These are phyloP conservation scores for Colletotrichum tofieldiae DNA, from an alignment of 2,329 filamentous ascomycete species.

Conservation along the genomic window DNA sequence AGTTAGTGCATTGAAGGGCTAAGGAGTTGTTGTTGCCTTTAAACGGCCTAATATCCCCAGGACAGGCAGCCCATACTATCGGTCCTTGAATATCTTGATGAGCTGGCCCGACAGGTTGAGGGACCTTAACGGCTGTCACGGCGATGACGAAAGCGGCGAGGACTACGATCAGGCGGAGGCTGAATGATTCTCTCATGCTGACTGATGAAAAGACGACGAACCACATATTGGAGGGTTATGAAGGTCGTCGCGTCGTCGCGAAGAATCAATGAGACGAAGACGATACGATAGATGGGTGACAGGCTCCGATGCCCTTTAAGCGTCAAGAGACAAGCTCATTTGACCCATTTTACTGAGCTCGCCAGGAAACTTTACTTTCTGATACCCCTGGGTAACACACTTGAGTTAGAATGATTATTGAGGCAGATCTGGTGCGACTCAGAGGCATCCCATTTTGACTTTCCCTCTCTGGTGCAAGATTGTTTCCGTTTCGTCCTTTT, in stretches of 20 bases:
- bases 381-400: background rate
- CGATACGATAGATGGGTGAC: too few relatives aligned
- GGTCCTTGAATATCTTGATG: constrained; percentile 1
- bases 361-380: too few relatives aligned
- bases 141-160: background rate
- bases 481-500: background rate
- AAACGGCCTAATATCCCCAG: constrained; percentile 24
- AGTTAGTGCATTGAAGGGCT: constrained; percentile 29
- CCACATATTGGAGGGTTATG: background rate
- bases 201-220: background rate
- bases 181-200: background rate
- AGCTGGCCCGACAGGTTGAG: constrained; percentile 18
- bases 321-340: too few relatives aligned
- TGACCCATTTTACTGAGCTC: too few relatives aligned
- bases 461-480: too few relatives aligned
- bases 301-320: background rate
- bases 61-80: constrained; percentile 23
- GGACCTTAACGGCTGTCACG: background rate
- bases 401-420: background rate
- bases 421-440: background rate
- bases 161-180: background rate
- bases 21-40: constrained; percentile 9
- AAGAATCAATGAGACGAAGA: background rate
- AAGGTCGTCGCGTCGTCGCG: background rate
- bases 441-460: background rate